Percentiles rank a stretch among this genome's conserved stretches.
phyloP scores from a whole-genome alignment of 2,329 filamentous ascomycete species.

The Epichloe glyceriae region DNA sequence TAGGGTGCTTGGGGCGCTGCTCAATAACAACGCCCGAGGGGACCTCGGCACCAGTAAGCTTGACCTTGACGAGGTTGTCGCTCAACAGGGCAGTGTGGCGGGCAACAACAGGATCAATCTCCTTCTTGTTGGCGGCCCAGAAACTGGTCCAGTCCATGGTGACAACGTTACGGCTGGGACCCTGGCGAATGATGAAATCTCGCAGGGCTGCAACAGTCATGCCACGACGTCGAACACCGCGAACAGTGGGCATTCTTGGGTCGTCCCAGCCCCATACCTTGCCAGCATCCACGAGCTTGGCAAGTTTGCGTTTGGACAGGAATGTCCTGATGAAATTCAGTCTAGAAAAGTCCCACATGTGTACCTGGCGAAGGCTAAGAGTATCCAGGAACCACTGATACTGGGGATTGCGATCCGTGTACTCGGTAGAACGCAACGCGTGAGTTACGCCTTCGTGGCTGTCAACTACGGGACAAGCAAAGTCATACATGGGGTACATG shows the following conservation, averaged over 20 bases:
- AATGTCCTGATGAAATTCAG: constrained; percentile 78
- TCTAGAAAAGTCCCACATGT: constrained; percentile 76
- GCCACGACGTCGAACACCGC: constrained; percentile 64
- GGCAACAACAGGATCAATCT: constrained; percentile 64
- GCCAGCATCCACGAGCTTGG: constrained; percentile 65
- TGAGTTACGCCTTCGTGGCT: constrained; percentile 72
- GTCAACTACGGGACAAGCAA: constrained; percentile 73
- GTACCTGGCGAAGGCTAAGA: constrained; percentile 59
- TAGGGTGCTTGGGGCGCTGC: constrained; percentile 76
- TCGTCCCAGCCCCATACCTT: constrained; percentile 78
- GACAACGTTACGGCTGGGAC: constrained; percentile 71
- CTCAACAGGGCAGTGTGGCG: constrained; percentile 61
- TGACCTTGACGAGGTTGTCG: constrained; percentile 58
- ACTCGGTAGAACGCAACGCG: constrained; percentile 72
- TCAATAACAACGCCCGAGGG: constrained; percentile 50
- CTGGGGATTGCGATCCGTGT: constrained; percentile 74
- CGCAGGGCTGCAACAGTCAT: constrained; percentile 68
- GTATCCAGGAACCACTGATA: constrained; percentile 77
- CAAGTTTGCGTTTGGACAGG: constrained; percentile 75
- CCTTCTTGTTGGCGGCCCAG: constrained; percentile 67
- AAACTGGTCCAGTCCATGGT: constrained; percentile 71
- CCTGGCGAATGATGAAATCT: constrained; percentile 76
- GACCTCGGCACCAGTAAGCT: constrained; percentile 54
- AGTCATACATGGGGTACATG: constrained; percentile 80
- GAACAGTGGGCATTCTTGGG: constrained; percentile 73